Evolutionary conservation across 2,329 filamentous ascomycete genomes (phyloP).

Genomic region (Penicillium italicum): DNA sequence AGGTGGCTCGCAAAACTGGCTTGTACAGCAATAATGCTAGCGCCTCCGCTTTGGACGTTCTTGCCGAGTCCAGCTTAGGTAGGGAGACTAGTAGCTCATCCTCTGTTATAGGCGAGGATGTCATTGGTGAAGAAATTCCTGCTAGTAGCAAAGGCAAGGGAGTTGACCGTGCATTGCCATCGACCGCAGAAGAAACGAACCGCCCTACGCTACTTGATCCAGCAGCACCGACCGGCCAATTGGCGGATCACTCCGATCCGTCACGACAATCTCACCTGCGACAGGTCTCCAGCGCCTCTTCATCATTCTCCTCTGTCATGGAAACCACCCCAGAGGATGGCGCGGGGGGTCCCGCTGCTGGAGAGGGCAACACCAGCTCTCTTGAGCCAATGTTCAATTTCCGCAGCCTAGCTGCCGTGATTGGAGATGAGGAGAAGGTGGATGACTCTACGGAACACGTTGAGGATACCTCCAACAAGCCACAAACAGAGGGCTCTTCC

Average conservation of each 20-base stretch:
- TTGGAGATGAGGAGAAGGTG: slow-evolving; percentile 61
- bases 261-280: slow-evolving; percentile 68
- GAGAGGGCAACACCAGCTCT: slow-evolving; percentile 48
- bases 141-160: slow-evolving; percentile 63
- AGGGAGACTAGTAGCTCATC: slow-evolving; percentile 38
- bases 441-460: slow-evolving; percentile 37
- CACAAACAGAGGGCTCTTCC: slow-evolving; percentile 23
- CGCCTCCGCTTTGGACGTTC: slow-evolving; percentile 56
- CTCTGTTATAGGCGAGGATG: slow-evolving; percentile 37
- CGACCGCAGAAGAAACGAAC: slow-evolving; percentile 21
- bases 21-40: slow-evolving; percentile 57
- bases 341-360: slow-evolving; percentile 47
- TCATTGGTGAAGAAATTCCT: slow-evolving; percentile 36
- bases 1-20: slow-evolving; percentile 62
- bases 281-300: slow-evolving; percentile 83
- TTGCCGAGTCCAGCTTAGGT: slow-evolving; percentile 35
- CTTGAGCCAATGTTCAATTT: slow-evolving; percentile 89
- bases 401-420: slow-evolving; percentile 77
- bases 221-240: not conserved
- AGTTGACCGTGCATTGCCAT: slow-evolving; percentile 54
- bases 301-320: slow-evolving; percentile 70
- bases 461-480: slow-evolving; percentile 30
- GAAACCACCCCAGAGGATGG: slow-evolving; percentile 54
- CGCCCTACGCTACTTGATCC: slow-evolving; percentile 2
- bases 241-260: slow-evolving; percentile 43